Evolutionary conservation across 2,329 filamentous ascomycete genomes (phyloP), one percentile per base, ranked within the genome.

Genomic region (Lecanicillium sp.): DNA sequence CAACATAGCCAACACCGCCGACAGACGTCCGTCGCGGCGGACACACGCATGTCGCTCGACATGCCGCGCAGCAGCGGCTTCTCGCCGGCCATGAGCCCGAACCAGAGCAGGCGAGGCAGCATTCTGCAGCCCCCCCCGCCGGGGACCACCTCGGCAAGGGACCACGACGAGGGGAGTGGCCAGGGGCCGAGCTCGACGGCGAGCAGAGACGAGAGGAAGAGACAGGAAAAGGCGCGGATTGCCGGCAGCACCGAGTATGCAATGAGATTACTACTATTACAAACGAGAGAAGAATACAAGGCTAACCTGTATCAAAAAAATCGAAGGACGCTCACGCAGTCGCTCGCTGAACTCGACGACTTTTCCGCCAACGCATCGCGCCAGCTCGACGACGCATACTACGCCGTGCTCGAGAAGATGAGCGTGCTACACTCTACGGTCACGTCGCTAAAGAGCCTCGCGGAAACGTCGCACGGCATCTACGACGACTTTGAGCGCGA

Each of bases 371-470:
- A 72, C 19, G 79, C 82, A 20, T 86, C 82, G 14, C 73, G 76
- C 51, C 77, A 77, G 27, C 77, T 91, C 35, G 86, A 90, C 61
- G 79, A 85, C 50, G 83, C 83, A 3, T 90, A 90, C 66, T 86
- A 86, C 54, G 78, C 79, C 0, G 77, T 90, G 9, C 71, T 89
- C 24, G 82, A 87, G 60, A 87, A 84, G 59, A 73, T 86, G 41
- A 75, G 75, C 42, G 64, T 73, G 1, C 69, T 90, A 30, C 82
- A 84, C 46, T 75, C 71, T 55, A 87, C 81, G 1, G 77, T 90
- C 32, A 63, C 71, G 5, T 76, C 75, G 2, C 69, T 91, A 23
- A 82, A 81, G 58, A 80, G 85, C 55, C 72, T 91, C n/a, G 80
- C 83, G 1, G 69, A 69, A 24, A 70, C 78, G 56, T 82, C 83